Evolutionary conservation across 2,329 filamentous ascomycete genomes (phyloP).

Genomic region (Colletotrichum sp.): DNA sequence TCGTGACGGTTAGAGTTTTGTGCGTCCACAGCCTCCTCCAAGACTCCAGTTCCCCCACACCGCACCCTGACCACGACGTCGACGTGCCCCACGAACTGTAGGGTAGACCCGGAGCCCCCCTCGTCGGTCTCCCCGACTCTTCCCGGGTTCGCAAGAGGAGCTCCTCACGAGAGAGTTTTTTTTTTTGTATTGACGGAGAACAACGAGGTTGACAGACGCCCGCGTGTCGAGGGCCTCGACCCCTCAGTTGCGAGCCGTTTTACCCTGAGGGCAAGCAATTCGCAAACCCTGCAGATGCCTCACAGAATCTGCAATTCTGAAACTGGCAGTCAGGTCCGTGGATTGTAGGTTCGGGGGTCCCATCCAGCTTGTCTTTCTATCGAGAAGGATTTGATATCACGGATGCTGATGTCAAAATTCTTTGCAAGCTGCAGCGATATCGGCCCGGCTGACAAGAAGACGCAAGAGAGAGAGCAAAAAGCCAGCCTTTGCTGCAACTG

Average conservation of each 20-base stretch:
- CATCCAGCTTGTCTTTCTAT: background rate
- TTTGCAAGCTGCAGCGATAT: background rate
- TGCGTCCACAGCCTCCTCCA: conserved; percentile 4
- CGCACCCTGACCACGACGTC: background rate
- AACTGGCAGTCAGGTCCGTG: background rate
- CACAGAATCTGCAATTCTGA: background rate
- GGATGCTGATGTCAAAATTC: background rate
- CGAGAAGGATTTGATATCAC: background rate
- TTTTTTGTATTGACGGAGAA: background rate
- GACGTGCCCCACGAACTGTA: background rate
- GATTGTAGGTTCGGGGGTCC: background rate
- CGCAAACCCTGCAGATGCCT: background rate
- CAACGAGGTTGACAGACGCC: background rate
- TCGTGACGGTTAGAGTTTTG: conserved; percentile 10
- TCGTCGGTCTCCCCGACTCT: conserved; percentile 4
- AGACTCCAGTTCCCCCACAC: conserved; percentile 10
- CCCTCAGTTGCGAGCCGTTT: background rate
- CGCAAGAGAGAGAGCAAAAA: background rate
- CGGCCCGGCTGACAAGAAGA: background rate
- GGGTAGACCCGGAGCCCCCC: background rate
- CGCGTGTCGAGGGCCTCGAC: background rate
- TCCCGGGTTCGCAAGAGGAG: background rate
- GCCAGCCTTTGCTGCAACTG: background rate
- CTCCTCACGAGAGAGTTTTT: background rate
- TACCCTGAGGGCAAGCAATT: background rate